These are phyloP conservation scores for Aspergillus novoparasiticus DNA, from an alignment of 2,329 filamentous ascomycete genomes.

Conservation along the genomic window DNA sequence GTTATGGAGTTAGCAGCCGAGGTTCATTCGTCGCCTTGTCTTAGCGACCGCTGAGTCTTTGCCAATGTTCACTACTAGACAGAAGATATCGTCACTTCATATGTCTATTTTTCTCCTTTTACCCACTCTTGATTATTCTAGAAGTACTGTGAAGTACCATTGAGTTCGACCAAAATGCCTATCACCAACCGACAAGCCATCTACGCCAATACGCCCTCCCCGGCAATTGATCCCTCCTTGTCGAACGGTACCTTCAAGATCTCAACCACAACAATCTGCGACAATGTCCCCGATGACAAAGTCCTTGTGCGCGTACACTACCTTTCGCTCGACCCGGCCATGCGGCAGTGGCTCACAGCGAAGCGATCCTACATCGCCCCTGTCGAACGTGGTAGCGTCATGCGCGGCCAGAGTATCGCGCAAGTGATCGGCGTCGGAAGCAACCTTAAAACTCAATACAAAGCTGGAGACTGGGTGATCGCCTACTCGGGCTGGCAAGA, in stretches of 20 bases:
- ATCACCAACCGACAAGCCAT: conserved; percentile 40
- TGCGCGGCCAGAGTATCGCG: conserved; percentile 66
- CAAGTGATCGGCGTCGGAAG: conserved; percentile 62
- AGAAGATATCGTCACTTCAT: background rate
- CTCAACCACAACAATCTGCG: conserved; percentile 28
- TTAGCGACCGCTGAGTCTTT: background rate
- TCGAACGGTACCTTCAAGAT: conserved; percentile 38
- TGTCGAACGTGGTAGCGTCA: conserved; percentile 67
- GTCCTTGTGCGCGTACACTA: conserved; percentile 64
- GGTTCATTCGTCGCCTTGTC: background rate
- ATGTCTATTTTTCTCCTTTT: background rate
- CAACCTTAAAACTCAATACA: conserved; percentile 29
- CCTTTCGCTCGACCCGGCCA: conserved; percentile 73
- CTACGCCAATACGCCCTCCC: conserved; percentile 36
- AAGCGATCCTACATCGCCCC: conserved; percentile 67
- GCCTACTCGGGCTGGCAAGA: conserved; percentile 66
- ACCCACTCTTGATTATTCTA: background rate
- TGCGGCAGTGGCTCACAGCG: conserved; percentile 70
- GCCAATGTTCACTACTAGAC: background rate
- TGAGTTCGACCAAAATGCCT: conserved; percentile 15
- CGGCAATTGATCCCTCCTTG: conserved; percentile 41
- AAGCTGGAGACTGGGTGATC: conserved; percentile 52
- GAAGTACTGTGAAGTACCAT: background rate
- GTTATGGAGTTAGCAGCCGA: conserved; percentile 1
- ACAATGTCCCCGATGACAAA: conserved; percentile 53